Evolutionary conservation across 306 rosid species (phyloP).

Genomic region (Cucurbita argyrosperma): DNA sequence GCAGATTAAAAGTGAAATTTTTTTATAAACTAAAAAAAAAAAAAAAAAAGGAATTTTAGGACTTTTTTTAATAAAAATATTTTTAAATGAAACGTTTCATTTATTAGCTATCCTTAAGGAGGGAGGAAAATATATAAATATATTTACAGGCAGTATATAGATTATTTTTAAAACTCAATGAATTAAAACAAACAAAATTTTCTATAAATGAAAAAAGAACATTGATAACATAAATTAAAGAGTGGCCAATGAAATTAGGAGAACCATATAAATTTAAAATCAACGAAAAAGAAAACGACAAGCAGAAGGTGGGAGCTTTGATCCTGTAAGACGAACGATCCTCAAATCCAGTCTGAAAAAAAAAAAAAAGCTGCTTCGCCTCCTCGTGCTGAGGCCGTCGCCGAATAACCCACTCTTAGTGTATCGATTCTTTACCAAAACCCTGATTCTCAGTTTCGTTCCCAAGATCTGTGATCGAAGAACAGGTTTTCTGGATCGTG

Average conservation of each 20-base stretch:
- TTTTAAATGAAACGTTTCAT: too few relatives aligned
- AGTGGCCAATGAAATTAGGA: background rate
- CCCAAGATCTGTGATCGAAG: constrained; percentile 28
- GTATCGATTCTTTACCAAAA: background rate
- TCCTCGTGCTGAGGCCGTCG: background rate
- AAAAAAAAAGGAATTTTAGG: background rate
- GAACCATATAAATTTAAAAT: background rate
- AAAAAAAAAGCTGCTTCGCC: background rate
- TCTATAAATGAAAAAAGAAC: background rate
- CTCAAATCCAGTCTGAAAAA: background rate
- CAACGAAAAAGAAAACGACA: background rate
- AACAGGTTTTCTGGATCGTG: constrained; percentile 15
- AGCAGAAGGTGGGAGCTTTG: background rate
- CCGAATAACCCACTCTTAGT: background rate
- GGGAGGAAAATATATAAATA: too few relatives aligned
- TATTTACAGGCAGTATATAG: too few relatives aligned
- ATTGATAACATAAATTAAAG: background rate
- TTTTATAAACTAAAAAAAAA: too few relatives aligned
- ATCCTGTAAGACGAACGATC: background rate
- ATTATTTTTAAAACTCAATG: background rate
- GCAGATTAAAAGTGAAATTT: too few relatives aligned
- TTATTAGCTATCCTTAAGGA: too few relatives aligned
- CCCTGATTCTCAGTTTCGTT: constrained; percentile 6
- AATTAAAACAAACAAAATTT: background rate
- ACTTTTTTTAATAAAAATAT: too few relatives aligned